Evolutionary conservation across 495 filamentous ascomycete genomes (phyloP).

Genomic region (Penicillium manginii): DNA sequence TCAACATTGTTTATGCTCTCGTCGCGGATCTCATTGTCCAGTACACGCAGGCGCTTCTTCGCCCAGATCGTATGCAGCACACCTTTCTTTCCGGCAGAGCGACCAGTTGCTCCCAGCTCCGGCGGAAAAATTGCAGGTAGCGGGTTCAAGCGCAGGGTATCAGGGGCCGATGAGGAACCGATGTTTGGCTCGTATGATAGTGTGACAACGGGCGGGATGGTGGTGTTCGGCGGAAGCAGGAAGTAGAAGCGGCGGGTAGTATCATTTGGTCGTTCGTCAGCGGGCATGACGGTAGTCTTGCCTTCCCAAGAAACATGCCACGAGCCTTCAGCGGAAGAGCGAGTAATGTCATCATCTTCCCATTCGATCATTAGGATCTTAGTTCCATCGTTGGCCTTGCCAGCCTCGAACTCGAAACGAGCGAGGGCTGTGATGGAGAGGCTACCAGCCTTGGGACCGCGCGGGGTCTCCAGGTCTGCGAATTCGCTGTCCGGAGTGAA

Average conservation of each 20-base stretch:
- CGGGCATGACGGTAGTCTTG: conserved; percentile 67
- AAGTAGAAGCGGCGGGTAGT: conserved; percentile 71
- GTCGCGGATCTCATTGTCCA: conserved; percentile 70
- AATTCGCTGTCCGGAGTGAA: conserved; percentile 46
- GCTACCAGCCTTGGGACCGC: conserved; percentile 17
- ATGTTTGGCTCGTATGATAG: conserved; percentile 51
- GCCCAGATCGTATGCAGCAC: conserved; percentile 85
- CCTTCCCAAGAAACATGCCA: conserved; percentile 82
- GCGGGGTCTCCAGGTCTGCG: conserved; percentile 38
- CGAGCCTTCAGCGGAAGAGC: conserved; percentile 36
- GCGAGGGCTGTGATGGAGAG: conserved; percentile 61
- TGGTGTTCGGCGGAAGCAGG: conserved; percentile 66
- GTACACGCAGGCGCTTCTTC: conserved; percentile 70
- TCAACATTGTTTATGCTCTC: conserved; percentile 70
- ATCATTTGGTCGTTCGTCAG: conserved; percentile 60
- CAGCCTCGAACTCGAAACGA: conserved; percentile 84
- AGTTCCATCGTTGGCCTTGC: conserved; percentile 75
- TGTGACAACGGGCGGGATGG: conserved; percentile 69
- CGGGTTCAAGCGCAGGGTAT: conserved; percentile 62
- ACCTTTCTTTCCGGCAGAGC: conserved; percentile 71
- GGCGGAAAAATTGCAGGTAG: conserved; percentile 81
- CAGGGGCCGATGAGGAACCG: conserved; percentile 16
- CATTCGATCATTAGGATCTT: conserved; percentile 88
- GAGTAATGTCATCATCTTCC: conserved; percentile 60
- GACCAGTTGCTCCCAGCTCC: conserved; percentile 65